Evolutionary conservation across 2,329 filamentous ascomycete genomes (phyloP), one percentile per base, ranked within the genome.

Genomic region (Pestalotiopsis sp.): DNA sequence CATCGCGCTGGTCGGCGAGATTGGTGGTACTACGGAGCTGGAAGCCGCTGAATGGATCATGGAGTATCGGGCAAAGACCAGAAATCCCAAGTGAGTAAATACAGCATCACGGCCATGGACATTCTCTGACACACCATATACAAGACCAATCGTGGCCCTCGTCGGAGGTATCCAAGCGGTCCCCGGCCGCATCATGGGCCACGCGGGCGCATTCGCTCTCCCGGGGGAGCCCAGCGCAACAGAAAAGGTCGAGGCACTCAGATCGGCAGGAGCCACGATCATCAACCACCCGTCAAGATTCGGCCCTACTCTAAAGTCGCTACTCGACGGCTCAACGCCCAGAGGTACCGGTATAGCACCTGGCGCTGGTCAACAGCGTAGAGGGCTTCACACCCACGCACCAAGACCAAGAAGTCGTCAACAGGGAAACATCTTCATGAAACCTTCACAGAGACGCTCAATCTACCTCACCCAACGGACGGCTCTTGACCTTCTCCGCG

Each of bases 231-330:
- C 89, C 3, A 85, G 85, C 69, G 88, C 90, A 0, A 80, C 83
- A 52, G 84, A 85, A n/a, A 95, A 95, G 79, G 88, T 91, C 69
- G 85, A 84, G 57, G 86, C 88, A 1, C 83, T 95, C n/a, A 81
- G 90, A 76, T 82, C 85, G 67, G 92, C 87, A 13, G 92, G 92
- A 2, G 91, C 88, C 0, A 87, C 86, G 0, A 89, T 95, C 79
- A 90, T 94, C 3, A 88, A 92, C 69, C 92, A 95, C 75, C 93
- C 93, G 0, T 90, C 92, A 63, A 90, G 92, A 70, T 92, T 95
- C 70, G 93, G 93, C 0, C 81, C 85, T 23, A 87, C 88, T 0
- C 88, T 95, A 84, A 92, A 90, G 77, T 80, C 81, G 3, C 81
- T 92, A 14, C 80, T 94, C 3, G 79, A 78, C 17, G 79, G 81